phyloP scores from a whole-genome alignment of 2,329 filamentous ascomycete species.

The Scedosporium minutisporum region DNA sequence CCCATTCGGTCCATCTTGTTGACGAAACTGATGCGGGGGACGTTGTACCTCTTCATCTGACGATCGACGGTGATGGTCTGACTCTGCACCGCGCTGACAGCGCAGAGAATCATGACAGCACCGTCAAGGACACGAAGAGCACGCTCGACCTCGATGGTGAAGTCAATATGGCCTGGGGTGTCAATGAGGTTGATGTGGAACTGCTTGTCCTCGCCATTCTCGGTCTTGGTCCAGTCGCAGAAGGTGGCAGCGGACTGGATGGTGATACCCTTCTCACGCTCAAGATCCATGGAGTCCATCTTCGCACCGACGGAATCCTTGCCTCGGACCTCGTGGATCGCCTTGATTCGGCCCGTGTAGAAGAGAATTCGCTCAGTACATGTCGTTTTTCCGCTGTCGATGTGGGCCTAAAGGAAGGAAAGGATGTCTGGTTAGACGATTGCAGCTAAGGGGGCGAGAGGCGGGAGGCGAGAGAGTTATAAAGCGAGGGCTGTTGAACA shows the following conservation, averaged over 20 bases:
- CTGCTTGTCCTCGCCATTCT: constrained; percentile 73
- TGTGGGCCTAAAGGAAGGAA: constrained; percentile 62
- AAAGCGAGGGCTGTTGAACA: constrained; percentile 17
- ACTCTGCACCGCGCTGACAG: constrained; percentile 91
- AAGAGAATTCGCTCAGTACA: constrained; percentile 93
- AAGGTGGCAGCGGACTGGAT: constrained; percentile 98
- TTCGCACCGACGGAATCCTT: constrained; percentile 94
- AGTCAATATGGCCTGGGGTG: constrained; percentile 96
- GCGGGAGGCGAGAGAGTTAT: too few relatives aligned
- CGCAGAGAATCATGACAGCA: constrained; percentile 96
- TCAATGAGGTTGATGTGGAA: constrained; percentile 99
- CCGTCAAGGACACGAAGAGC: constrained; percentile 91
- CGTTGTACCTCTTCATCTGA: constrained; percentile 97
- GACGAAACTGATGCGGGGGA: constrained; percentile 89
- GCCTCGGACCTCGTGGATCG: constrained; percentile 93
- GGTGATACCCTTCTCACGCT: constrained; percentile 86
- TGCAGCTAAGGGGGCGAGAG: background rate
- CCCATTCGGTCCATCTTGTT: constrained; percentile 99
- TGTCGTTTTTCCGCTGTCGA: constrained; percentile 97
- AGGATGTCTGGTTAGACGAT: constrained; percentile 1
- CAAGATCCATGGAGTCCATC: constrained; percentile 99
- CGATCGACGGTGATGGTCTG: constrained; percentile 97
- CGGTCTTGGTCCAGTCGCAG: constrained; percentile 88
- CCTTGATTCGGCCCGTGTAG: constrained; percentile 94
- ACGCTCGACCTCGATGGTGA: constrained; percentile 96